Evolutionary conservation across 164 flowering plant species (phyloP).

Genomic region (Pachysandra terminalis): DNA sequence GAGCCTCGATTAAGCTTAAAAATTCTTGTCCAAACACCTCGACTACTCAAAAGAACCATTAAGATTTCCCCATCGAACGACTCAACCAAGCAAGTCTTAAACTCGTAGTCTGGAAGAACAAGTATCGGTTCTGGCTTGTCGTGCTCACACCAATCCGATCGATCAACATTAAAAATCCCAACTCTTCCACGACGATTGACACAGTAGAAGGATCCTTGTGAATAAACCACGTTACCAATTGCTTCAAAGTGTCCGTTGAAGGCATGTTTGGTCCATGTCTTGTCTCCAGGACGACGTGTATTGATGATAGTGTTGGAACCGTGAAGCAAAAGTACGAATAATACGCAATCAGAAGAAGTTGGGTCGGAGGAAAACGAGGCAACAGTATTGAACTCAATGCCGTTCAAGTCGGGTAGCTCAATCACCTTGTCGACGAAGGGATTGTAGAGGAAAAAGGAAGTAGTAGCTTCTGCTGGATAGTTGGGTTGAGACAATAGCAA

Average conservation of each 20-base stretch:
- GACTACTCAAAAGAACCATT: neutral
- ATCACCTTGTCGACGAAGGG: neutral
- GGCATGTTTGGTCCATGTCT: too few species aligned
- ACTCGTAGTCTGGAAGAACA: too few species aligned
- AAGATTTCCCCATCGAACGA: neutral
- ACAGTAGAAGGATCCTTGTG: neutral
- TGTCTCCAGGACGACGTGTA: too few species aligned
- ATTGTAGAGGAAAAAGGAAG: neutral
- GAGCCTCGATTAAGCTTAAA: neutral
- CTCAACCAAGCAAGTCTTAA: neutral
- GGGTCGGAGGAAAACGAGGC: slow-evolving; percentile 1
- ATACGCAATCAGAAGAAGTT: too few species aligned
- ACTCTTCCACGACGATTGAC: neutral
- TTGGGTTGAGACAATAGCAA: neutral
- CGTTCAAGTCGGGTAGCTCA: neutral
- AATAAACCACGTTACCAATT: neutral
- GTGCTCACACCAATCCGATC: neutral
- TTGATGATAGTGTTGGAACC: neutral
- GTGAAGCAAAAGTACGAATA: neutral
- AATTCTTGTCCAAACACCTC: neutral
- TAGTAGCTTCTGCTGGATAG: too few species aligned
- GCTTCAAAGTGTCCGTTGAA: neutral
- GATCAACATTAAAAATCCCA: too few species aligned
- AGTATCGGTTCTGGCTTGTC: neutral
- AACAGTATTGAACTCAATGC: neutral